phyloP scores from a whole-genome alignment of 208 protist genomes.

The Tritrichomonas foetus region DNA sequence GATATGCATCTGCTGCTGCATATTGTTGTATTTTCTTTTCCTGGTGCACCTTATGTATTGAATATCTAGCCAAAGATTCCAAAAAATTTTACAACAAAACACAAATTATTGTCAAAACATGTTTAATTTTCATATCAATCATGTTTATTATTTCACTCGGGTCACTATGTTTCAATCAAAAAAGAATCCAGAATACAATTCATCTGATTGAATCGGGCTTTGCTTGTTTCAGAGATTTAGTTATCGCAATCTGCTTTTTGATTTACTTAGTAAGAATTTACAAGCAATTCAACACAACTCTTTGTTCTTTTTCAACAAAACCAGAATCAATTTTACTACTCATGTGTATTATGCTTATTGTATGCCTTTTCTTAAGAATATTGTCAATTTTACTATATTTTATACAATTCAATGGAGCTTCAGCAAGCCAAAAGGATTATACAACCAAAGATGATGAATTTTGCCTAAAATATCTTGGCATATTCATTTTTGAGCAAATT shows the following conservation, averaged over 20 bases:
- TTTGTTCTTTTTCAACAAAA: background rate
- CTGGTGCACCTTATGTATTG: background rate
- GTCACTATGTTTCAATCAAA: background rate
- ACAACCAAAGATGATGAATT: background rate
- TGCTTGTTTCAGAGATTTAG: background rate
- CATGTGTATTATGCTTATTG: background rate
- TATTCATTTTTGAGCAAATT: background rate
- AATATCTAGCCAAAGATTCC: background rate
- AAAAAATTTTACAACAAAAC: background rate
- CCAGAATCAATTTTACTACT: background rate
- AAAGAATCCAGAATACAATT: background rate
- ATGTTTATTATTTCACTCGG: background rate
- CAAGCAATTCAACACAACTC: background rate
- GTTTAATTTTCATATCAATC: background rate
- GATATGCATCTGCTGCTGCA: background rate
- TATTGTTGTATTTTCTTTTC: slow-evolving; percentile 37
- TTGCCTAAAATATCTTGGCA: background rate
- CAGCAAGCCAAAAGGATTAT: background rate
- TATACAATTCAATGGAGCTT: too few species aligned
- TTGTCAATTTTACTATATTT: background rate
- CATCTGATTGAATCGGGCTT: background rate
- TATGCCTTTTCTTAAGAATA: background rate
- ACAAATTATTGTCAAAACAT: background rate
- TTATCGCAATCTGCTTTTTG: background rate
- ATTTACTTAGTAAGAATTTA: background rate